These are phyloP conservation scores for Tardiomyces digboiensis DNA, from an alignment of 1,139 yeast species.

Conservation along the genomic window DNA sequence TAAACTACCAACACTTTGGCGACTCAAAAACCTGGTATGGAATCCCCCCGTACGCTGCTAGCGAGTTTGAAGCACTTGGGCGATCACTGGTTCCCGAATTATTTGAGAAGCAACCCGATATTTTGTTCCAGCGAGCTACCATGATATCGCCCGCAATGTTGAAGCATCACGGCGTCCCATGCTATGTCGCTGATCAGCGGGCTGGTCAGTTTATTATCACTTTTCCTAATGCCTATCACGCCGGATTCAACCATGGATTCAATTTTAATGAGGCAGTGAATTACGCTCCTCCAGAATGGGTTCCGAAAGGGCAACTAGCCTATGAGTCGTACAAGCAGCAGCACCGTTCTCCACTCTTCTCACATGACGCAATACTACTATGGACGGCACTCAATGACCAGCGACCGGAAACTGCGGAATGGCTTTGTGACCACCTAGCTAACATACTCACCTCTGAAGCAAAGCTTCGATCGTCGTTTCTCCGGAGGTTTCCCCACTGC, in stretches of 20 bases:
- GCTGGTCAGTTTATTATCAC: conserved; percentile 83
- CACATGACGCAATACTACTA: conserved; percentile 27
- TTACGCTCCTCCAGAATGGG: conserved; percentile 72
- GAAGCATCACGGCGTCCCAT: conserved; percentile 42
- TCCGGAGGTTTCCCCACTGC: neutral
- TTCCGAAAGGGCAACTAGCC: conserved; percentile 19
- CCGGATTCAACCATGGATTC: conserved; percentile 82
- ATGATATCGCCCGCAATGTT: conserved; percentile 58
- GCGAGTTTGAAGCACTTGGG: conserved; percentile 47
- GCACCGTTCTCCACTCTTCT: conserved; percentile 27
- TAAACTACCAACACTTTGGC: conserved; percentile 64
- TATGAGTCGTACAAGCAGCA: conserved; percentile 18
- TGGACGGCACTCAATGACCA: conserved; percentile 21
- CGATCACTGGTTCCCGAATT: conserved; percentile 60
- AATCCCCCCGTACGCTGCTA: conserved; percentile 59
- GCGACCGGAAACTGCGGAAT: conserved; percentile 22
- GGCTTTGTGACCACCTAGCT: conserved; percentile 21
- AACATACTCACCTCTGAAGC: neutral
- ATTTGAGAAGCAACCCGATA: conserved; percentile 78
- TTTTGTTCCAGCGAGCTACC: conserved; percentile 79
- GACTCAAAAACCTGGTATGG: conserved; percentile 72
- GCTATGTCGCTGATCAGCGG: conserved; percentile 67
- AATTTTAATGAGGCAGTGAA: conserved; percentile 83
- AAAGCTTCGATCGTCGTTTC: neutral
- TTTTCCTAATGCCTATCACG: conserved; percentile 81